Evolutionary conservation across 805 yeast genomes (phyloP).

Genomic region (Candida coleopterorum): DNA sequence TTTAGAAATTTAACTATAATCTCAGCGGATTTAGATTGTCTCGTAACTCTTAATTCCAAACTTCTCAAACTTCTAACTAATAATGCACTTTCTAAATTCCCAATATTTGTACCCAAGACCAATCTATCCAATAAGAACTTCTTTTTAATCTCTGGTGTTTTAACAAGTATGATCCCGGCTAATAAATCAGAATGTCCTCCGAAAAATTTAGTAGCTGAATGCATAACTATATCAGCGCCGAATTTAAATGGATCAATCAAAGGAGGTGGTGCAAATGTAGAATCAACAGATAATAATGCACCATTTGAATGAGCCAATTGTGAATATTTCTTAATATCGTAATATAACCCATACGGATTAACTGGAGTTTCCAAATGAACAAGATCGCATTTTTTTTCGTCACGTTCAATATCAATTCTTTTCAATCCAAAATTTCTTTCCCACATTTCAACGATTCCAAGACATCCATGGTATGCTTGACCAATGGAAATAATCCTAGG

Average conservation of each 20-base stretch:
- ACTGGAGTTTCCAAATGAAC: conserved; percentile 86
- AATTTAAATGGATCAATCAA: conserved; percentile 72
- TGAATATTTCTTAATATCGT: conserved; percentile 60
- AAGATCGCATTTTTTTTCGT: conserved; percentile 59
- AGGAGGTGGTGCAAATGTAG: conserved; percentile 95
- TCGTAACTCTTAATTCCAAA: conserved; percentile 62
- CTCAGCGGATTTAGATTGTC: conserved; percentile 62
- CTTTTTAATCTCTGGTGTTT: conserved; percentile 42
- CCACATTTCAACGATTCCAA: conserved; percentile 60
- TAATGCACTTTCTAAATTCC: conserved; percentile 70
- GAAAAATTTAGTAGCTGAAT: conserved; percentile 88
- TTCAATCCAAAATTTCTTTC: conserved; percentile 56
- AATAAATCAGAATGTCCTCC: conserved; percentile 94
- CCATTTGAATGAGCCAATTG: conserved; percentile 72
- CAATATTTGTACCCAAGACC: conserved; percentile 73
- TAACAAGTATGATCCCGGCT: conserved; percentile 76
- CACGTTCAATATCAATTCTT: conserved; percentile 38
- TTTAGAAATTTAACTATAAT: conserved; percentile 55
- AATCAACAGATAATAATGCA: conserved; percentile 67
- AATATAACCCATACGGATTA: conserved; percentile 72
- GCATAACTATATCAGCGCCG: conserved; percentile 88
- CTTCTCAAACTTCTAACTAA: conserved; percentile 79
- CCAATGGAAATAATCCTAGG: conserved; percentile 76
- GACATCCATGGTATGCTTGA: conserved; percentile 82
- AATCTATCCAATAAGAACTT: conserved; percentile 59